phyloP scores from a whole-genome alignment of 805 yeast species.

The Zygotorulaspora florentina region DNA sequence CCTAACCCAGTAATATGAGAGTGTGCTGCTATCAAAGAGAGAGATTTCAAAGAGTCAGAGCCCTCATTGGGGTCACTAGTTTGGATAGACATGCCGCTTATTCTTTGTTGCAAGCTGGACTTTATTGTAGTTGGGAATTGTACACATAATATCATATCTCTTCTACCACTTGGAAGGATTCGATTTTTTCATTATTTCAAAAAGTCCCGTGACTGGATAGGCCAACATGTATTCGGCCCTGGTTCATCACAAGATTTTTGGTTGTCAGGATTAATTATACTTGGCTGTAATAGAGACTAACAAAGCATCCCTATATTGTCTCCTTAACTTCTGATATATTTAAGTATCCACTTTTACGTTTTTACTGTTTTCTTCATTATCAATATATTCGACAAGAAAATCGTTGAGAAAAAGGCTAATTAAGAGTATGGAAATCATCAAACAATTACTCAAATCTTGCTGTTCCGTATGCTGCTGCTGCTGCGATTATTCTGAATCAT shows the following conservation, averaged over 20 bases:
- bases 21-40: constrained; percentile 91
- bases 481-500: constrained; percentile 48
- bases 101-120: neutral
- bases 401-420: neutral
- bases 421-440: constrained; percentile 8
- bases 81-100: constrained; percentile 37
- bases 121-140: neutral
- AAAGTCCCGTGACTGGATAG: neutral
- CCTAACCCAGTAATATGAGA: constrained; percentile 96
- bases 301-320: neutral
- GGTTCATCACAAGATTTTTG: neutral
- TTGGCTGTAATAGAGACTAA: too few relatives aligned
- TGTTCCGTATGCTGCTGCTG: constrained; percentile 32
- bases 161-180: neutral
- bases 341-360: neutral
- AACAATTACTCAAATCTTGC: constrained; percentile 9
- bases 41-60: constrained; percentile 50
- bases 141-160: neutral
- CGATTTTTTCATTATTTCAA: neutral
- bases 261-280: neutral
- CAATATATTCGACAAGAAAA: neutral
- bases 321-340: neutral
- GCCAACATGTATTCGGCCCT: too few relatives aligned
- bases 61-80: constrained; percentile 36
- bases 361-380: neutral